phyloP scores from a whole-genome alignment of 2,329 filamentous ascomycete genomes.

The Endocalyx cinctus region DNA sequence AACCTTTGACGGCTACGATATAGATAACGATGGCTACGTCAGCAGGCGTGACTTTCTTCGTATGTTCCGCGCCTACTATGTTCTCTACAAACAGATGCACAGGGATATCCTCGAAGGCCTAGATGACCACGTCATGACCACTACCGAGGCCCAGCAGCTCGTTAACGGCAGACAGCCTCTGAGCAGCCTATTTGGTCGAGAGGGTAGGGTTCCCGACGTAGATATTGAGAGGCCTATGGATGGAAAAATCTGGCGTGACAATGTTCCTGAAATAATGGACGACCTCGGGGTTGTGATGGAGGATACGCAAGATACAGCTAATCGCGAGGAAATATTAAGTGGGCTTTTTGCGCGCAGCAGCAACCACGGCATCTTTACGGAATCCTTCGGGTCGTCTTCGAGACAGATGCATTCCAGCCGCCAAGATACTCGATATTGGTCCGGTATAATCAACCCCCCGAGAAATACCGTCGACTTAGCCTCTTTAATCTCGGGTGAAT shows the following conservation, averaged over 20 bases:
- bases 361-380: slow-evolving; percentile 28
- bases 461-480: slow-evolving; percentile 24
- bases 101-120: slow-evolving; percentile 74
- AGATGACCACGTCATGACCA: slow-evolving; percentile 73
- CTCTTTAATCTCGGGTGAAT: slow-evolving; percentile 24
- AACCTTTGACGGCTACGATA: slow-evolving; percentile 86
- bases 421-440: slow-evolving; percentile 23
- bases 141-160: slow-evolving; percentile 70
- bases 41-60: slow-evolving; percentile 82
- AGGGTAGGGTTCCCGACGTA: slow-evolving; percentile 61
- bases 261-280: slow-evolving; percentile 62
- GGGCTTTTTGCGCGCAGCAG: slow-evolving; percentile 39
- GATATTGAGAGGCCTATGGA: slow-evolving; percentile 58
- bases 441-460: slow-evolving; percentile 28
- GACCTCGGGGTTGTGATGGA: slow-evolving; percentile 55
- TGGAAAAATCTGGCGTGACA: slow-evolving; percentile 59
- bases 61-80: slow-evolving; percentile 89
- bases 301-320: slow-evolving; percentile 55
- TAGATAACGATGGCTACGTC: slow-evolving; percentile 83
- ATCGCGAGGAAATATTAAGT: slow-evolving; percentile 56
- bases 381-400: slow-evolving; percentile 26
- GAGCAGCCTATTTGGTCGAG: slow-evolving; percentile 69
- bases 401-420: slow-evolving; percentile 19
- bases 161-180: slow-evolving; percentile 71
- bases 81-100: slow-evolving; percentile 84